Base-by-base conservation (phyloP, 192 early-diverging fungal genomes). In the Linnemannia hyalina region DNA sequence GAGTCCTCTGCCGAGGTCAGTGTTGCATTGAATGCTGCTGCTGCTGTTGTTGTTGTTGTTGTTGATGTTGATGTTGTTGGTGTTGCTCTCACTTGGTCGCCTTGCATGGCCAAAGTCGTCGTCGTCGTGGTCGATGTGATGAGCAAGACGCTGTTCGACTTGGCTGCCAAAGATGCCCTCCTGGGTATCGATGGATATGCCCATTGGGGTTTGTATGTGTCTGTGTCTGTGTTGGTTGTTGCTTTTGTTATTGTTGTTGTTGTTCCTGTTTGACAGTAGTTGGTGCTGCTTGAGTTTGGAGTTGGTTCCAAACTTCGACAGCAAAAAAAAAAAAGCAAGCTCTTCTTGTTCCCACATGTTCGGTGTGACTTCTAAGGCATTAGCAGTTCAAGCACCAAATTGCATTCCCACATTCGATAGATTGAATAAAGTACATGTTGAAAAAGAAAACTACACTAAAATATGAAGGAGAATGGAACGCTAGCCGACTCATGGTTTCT, bases 111-210 rank as follows among this genome's bases (percentile, higher is more conserved):
- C 38, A 29, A 71, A 10, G 22, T 78, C 75, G 49, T 80, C 72
- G 23, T 80, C 78, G 4, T 76, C 40, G 42, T 80, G 52, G 47
- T 68, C 42, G 55, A 68, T 68, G 22, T 75, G 83, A 54, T 76
- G 75, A 9, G 69, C 78, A 3, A 76, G 60, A 23, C 84, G 78
- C 72, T 86, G 84, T 54, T 78, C 84, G 40, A 86, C 75, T 49
- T 81, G 84, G 36, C 79, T 81, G 52, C 74, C 84, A 81, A 74
- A 86, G 68, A 81, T 73, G 22, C 84, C 75, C 18, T 80, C 83
- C 13, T 74, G 55, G 6, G 74, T 41, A 40, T 85, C 83, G 47
- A 79, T 84, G 35, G 82, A 84, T 47, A 84, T 80, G 73, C 78
- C 68, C 83, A 80, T 85, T 32, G 23, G 57, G n/a, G 23, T 26